Base-by-base conservation (phyloP, 2,329 filamentous ascomycete genomes). In the Ceratocystis harringtonii region DNA sequence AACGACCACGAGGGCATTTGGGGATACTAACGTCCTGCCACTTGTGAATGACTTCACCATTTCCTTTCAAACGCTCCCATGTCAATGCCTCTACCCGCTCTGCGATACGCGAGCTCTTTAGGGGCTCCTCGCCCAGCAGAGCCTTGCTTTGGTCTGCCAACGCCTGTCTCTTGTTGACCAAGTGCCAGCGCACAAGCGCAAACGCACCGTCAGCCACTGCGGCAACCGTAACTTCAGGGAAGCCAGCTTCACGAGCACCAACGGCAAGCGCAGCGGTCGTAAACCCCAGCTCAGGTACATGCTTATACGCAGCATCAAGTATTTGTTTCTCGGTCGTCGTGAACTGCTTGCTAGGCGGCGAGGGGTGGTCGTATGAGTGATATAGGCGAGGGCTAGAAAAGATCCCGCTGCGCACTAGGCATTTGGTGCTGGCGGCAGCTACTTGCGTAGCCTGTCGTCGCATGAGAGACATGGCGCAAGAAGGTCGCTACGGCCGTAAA, bases 261-360 rank as follows among this genome's bases (percentile, higher is more conserved):
- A 88, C 81, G 55, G 83, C 82, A 8, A 99, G 80, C 0, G 92
- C 80, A 22, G 83, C 79, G 61, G 80, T 77, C 0, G 90, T 89
- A 80, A 97, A 99, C 73, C 94, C 94, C 73, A 90, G 82, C 62
- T 81, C 75, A 19, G 91, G 90, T 8, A 97, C 85, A 74, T 95
- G 88, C 36, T 77, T 73, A 70, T 94, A 84, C 19, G 92, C 88
- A n/a, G 90, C 84, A 58, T 87, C 81, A 68, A 99, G 88, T 73
- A 97, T 95, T 66, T 83, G 78, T 55, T 80, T 78, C 78, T 96
- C 90, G 73, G 82, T 80, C 68, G 79, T 75, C 72, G 80, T 84
- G 79, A 90, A 95, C 17, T 58, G 55, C 68, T 82, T 80, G 1
- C 82, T 77, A 15, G 83, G 78, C 5, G 80, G 71, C 0, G 84